Base-by-base conservation (phyloP, 2,329 filamentous ascomycete species). In the Pseudofabraea citricarpa region DNA sequence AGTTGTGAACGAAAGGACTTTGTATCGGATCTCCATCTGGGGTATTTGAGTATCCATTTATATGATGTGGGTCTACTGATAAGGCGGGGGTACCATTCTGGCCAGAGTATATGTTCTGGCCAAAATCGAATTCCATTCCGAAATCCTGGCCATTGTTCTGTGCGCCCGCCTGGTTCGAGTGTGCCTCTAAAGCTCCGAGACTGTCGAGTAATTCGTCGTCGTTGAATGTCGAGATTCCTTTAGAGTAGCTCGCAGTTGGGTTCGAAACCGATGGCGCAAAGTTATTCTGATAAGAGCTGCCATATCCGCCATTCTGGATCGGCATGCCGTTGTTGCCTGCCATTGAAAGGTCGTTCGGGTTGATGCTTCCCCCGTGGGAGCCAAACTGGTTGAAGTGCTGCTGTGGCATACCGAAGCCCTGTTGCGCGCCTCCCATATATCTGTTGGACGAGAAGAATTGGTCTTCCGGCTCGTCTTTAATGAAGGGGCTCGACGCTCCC, bases 1-100 rank as follows among this genome's bases (percentile, higher is more conserved):
- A 93, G 59, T 77, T 82, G 55, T 85, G 79, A 32, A 87, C 77
- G 58, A 90, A 96, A 0, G 91, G 91, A 57, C 90, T 96, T 59
- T 94, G 87, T 48, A 95, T 91, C 5, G 91, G 90, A 41, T 89
- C 85, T 41, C 89, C 89, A 48, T 97, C 91, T 3, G 91, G 90
- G 2, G 90, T 95, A 62, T 87, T 88, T 16, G 91, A 95, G 65
- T 86, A 97, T 49, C 88, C 81, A 58, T 86, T 85, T 59, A 89
- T 81, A 45, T 85, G 82, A 37, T 76, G 59, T 18, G 74, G 79
- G 51, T 87, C 82, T 56, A 84, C 77, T 47, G 81, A 76, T 27
- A 85, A 64, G 24, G 71, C 67, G 45, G 70, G 60, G 47, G 71
- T 74, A 40, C 68, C 73, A 46, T 84, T 81, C 45, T 85, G 68